Percentiles rank a stretch among this genome's conserved stretches.
phyloP scores from a whole-genome alignment of 441 rosid genomes.

The Rhodomyrtus psidioides region DNA sequence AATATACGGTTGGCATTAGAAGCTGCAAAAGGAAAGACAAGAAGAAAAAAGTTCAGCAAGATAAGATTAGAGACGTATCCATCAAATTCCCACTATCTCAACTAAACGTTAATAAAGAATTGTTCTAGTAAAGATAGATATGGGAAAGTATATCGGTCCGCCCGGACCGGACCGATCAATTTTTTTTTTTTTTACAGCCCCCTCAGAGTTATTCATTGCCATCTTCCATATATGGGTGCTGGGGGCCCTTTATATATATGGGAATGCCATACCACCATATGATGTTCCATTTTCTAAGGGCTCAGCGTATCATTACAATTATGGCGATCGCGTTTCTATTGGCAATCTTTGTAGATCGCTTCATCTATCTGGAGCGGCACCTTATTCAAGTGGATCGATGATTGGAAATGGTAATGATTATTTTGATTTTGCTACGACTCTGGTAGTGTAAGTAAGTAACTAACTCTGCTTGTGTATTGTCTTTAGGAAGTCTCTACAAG shows the following conservation, averaged over 20 bases:
- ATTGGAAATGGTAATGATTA: constrained; percentile 64
- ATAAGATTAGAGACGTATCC: not conserved
- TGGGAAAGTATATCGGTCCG: not conserved
- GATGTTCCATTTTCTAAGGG: constrained; percentile 86
- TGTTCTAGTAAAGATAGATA: not conserved
- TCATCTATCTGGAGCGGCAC: constrained; percentile 79
- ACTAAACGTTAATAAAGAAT: not conserved
- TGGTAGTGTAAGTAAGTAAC: not conserved
- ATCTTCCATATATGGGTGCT: constrained; percentile 68
- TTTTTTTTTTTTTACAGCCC: too few relatives aligned
- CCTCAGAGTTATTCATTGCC: constrained; percentile 59
- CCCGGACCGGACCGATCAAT: too few relatives aligned
- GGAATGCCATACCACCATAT: constrained; percentile 81
- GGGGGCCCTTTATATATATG: constrained; percentile 80
- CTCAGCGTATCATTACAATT: constrained; percentile 84
- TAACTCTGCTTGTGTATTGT: not conserved
- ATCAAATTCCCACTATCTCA: not conserved
- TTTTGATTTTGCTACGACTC: not conserved
- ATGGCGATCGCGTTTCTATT: constrained; percentile 58
- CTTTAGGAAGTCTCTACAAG: not conserved
- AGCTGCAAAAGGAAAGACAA: not conserved
- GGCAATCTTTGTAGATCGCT: constrained; percentile 86
- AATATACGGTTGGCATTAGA: not conserved
- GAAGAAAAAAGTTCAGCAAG: not conserved
- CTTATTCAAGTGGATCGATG: constrained; percentile 87